These are phyloP conservation scores for Westerdykella ornata DNA, from an alignment of 2,329 filamentous ascomycete genomes.

Conservation along the genomic window DNA sequence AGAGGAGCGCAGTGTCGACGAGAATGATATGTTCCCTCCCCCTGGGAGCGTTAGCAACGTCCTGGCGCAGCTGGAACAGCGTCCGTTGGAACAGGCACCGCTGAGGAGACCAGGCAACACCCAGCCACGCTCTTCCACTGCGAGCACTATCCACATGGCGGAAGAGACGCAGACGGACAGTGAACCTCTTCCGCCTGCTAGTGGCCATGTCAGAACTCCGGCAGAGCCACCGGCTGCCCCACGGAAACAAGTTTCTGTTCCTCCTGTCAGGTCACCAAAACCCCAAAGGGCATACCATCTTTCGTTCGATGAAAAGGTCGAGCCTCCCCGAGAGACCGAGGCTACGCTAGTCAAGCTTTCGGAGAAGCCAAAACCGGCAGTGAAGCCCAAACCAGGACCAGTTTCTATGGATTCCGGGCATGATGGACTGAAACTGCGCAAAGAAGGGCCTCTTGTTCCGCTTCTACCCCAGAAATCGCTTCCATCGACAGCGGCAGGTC, in stretches of 20 bases:
- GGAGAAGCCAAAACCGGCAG: too few relatives aligned
- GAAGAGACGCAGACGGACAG: constrained; percentile 19
- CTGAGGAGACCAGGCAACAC: constrained; percentile 13
- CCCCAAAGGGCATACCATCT: constrained; percentile 31
- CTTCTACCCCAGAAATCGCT: constrained; percentile 22
- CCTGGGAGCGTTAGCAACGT: constrained; percentile 31
- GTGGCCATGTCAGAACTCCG: constrained; percentile 3
- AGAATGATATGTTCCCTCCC: constrained; percentile 26
- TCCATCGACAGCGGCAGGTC: constrained; percentile 16
- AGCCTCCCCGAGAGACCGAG: constrained; percentile 2
- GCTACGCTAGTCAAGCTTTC: too few relatives aligned
- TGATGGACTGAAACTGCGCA: constrained; percentile 8
- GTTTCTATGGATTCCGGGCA: neutral
- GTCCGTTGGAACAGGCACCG: neutral
- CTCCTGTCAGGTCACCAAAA: constrained; percentile 40
- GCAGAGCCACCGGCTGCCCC: constrained; percentile 17
- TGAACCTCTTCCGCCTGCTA: too few relatives aligned
- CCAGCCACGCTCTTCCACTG: constrained; percentile 10
- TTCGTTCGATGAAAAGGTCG: constrained; percentile 22
- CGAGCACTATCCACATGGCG: constrained; percentile 6
- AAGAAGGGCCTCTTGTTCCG: constrained; percentile 21
- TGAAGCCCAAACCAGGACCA: constrained; percentile 7
- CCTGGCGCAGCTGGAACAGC: constrained; percentile 26
- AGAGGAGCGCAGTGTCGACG: constrained; percentile 20
- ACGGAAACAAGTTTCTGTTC: neutral